These are phyloP conservation scores for Colletotrichum spinosum DNA, from an alignment of 2,329 filamentous ascomycete species.

Conservation along the genomic window DNA sequence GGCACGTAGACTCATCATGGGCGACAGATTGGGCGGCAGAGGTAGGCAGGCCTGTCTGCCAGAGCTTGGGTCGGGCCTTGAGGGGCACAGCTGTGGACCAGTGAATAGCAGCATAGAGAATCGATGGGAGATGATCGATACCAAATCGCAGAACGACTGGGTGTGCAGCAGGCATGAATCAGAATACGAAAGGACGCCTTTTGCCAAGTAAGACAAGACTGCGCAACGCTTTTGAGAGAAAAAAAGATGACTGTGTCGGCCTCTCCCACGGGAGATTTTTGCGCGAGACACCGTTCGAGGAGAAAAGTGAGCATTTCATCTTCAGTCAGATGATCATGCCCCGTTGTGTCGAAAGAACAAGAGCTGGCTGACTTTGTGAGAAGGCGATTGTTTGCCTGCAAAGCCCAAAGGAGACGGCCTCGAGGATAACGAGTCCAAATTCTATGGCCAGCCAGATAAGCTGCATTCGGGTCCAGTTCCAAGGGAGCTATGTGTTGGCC, in stretches of 20 bases:
- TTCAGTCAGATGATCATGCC: neutral
- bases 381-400: neutral
- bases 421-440: neutral
- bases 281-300: conserved; percentile 21
- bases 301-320: neutral
- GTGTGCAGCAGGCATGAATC: conserved; percentile 1
- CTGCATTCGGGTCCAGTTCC: neutral
- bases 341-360: neutral
- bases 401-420: neutral
- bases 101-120: neutral
- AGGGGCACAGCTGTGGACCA: neutral
- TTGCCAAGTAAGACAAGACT: neutral
- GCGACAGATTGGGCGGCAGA: neutral
- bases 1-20: neutral
- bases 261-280: neutral
- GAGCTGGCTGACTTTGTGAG: neutral
- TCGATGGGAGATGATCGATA: neutral
- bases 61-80: conserved; percentile 1
- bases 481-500: neutral
- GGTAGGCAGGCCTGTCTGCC: neutral
- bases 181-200: conserved; percentile 16
- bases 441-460: neutral
- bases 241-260: conserved; percentile 14
- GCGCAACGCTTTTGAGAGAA: conserved; percentile 11
- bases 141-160: neutral